Evolutionary conservation across 495 filamentous ascomycete genomes (phyloP).

Genomic region (Aspergillus nanangensis): DNA sequence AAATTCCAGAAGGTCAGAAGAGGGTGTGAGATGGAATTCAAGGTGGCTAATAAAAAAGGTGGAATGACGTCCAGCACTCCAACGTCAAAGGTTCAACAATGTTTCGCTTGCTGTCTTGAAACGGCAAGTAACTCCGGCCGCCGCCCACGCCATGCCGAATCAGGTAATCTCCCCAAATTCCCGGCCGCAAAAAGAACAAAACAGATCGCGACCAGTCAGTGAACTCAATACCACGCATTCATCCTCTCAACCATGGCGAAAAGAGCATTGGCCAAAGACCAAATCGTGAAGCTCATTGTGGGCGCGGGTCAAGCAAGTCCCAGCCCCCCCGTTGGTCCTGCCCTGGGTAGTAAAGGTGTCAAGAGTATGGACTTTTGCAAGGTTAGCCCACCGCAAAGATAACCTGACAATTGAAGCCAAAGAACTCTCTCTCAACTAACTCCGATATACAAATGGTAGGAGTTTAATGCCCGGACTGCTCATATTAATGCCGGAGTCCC

Average conservation of each 20-base stretch:
- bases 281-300: conserved; percentile 96
- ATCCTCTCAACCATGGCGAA: conserved; percentile 67
- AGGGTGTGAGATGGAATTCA: no score
- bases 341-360: conserved; percentile 93
- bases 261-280: conserved; percentile 63
- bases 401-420: no score
- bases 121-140: conserved; percentile 13
- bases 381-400: conserved; percentile 52
- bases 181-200: conserved; percentile 6
- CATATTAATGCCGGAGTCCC: conserved; percentile 81
- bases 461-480: conserved; percentile 94
- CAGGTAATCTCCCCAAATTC: neutral
- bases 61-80: conserved; percentile 12
- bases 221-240: neutral
- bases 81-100: no score
- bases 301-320: conserved; percentile 95
- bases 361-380: conserved; percentile 99
- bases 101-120: conserved; percentile 1
- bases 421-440: neutral
- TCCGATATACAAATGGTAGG: no score
- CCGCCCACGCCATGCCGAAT: conserved; percentile 5
- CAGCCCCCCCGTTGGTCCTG: conserved; percentile 95
- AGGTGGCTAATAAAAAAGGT: neutral
- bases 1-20: no score
- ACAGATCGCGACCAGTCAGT: neutral